Base-by-base conservation (phyloP, 2,329 filamentous ascomycete species). In the Xylaria sp. region DNA sequence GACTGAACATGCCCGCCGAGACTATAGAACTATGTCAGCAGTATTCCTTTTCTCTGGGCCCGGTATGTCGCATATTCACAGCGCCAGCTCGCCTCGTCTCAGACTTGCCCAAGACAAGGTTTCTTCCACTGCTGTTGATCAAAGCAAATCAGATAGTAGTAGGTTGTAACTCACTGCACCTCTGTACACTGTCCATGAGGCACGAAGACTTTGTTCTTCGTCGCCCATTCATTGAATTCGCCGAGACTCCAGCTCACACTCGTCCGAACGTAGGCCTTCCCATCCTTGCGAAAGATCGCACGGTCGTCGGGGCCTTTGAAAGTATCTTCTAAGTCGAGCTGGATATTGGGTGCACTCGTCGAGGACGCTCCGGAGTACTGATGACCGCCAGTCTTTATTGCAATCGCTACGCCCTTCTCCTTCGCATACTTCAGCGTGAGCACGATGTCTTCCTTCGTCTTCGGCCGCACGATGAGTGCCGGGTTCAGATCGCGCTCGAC, bases 331-430 rank as follows among this genome's bases (percentile, higher is more conserved):
- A 83, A 73, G 53, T 83, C 80, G 15, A 83, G 67, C 61, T 82
- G 80, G 55, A 83, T 83, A 52, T 81, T 81, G 1, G 74, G 72
- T 3, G 73, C 76, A 23, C 74, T 69, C 0, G 80, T 82, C 0
- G 81, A 83, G 0, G 77, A 83, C 12, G 81, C 81, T 19, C 81
- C 81, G 53, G 78, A 80, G 66, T 83, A 83, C 64, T 83, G 80
- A 57, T 83, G 81, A 0, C 81, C 81, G 0, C 81, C 81, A 1
- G 74, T 82, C 61, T 75, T 78, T 59, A 83, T 76, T 9, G 82
- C 79, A 1, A 84, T 74, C 3, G 79, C 76, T 15, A 80, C 72
- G 2, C 76, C 76, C 53, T 77, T 72, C 3, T 74, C 67, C 42
- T 72, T 77, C 2, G 81, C 80, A 61, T 79, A 80, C 43, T 76